phyloP scores from a whole-genome alignment of 257 asterid species.

The Lantana camara region DNA sequence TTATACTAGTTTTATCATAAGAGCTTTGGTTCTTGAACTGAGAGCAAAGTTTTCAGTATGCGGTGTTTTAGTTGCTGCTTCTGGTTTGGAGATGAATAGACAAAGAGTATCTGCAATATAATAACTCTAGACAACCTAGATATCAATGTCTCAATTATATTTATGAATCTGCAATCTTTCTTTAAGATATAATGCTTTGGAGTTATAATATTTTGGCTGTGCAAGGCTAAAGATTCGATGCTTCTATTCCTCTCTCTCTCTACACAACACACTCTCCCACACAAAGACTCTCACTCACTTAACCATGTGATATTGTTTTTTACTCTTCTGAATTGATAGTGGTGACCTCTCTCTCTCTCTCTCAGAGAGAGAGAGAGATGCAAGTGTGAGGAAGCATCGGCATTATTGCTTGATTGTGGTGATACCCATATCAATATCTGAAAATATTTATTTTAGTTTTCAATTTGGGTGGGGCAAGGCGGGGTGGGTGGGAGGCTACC shows the following conservation, averaged over 20 bases:
- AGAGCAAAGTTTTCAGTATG: neutral
- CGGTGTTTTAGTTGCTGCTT: constrained; percentile 20
- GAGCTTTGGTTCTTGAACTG: neutral
- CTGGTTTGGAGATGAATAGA: constrained; percentile 29
- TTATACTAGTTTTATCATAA: neutral
- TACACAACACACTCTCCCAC: neutral
- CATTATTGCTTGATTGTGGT: neutral
- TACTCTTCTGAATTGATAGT: no score
- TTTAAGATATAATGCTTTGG: constrained; percentile 7
- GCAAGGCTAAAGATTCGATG: constrained; percentile 5
- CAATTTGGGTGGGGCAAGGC: no score
- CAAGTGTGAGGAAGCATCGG: neutral
- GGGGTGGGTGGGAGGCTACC: no score
- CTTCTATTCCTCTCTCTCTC: constrained; percentile 18
- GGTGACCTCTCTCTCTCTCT: neutral
- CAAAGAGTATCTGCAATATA: constrained; percentile 29
- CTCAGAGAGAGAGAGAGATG: neutral
- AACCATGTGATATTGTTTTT: no score
- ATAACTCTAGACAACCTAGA: constrained; percentile 24
- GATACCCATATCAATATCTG: neutral
- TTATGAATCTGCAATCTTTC: constrained; percentile 12
- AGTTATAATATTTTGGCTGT: constrained; percentile 16
- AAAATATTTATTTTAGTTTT: neutral
- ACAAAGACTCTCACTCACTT: neutral
- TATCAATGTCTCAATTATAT: neutral